Evolutionary conservation across 2,329 filamentous ascomycete species (phyloP).

Genomic region (Phialocephala sp.): DNA sequence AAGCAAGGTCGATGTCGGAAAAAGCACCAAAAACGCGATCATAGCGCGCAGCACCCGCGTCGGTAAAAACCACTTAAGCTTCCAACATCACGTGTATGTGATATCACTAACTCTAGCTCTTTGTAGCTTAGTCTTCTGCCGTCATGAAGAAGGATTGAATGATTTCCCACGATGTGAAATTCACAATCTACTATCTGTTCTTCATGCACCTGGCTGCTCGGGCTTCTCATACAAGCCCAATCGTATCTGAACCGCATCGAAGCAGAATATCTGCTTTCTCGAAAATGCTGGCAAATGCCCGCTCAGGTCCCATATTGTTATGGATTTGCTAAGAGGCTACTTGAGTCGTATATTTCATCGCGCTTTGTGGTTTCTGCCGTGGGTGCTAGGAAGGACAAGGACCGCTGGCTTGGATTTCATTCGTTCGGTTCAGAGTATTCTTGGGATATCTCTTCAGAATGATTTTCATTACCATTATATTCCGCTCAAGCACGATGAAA

Average conservation of each 20-base stretch:
- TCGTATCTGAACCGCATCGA: too few relatives aligned
- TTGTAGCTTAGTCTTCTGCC: not conserved
- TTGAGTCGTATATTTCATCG: not conserved
- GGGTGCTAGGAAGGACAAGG: not conserved
- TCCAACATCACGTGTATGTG: not conserved
- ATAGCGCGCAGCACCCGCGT: not conserved
- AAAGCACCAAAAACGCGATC: slow-evolving; percentile 4
- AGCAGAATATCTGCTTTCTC: too few relatives aligned
- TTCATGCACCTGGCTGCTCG: too few relatives aligned
- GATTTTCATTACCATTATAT: not conserved
- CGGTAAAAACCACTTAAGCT: not conserved
- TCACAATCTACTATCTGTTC: not conserved
- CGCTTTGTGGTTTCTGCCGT: not conserved
- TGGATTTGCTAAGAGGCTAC: not conserved
- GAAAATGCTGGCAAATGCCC: too few relatives aligned
- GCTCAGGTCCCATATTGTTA: too few relatives aligned
- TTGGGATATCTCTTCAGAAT: not conserved
- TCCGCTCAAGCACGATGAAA: not conserved
- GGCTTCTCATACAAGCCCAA: too few relatives aligned
- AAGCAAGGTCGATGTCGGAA: not conserved
- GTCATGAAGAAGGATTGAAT: not conserved
- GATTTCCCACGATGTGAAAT: not conserved
- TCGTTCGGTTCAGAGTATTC: not conserved
- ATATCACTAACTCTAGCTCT: not conserved
- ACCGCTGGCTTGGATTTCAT: not conserved